Percentiles rank a stretch among this genome's conserved stretches.
phyloP scores from a whole-genome alignment of 2,329 filamentous ascomycete species.

The Colletotrichum higginsianum region DNA sequence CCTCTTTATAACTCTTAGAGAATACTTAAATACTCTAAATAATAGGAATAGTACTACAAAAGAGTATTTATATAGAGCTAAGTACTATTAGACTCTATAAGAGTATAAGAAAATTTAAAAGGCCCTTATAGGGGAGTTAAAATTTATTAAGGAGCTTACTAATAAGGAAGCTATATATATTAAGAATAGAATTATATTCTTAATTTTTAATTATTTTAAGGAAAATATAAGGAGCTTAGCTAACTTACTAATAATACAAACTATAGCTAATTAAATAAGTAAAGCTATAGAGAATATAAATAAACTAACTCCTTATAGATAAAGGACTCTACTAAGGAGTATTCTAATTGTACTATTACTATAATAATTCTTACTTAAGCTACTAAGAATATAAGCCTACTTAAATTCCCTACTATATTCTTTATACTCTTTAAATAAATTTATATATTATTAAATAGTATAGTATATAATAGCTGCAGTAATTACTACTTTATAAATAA shows the following conservation, averaged over 20 bases:
- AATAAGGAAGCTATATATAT: not conserved
- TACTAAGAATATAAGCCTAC: not conserved
- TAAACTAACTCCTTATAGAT: no score
- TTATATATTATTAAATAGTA: not conserved
- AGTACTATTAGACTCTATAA: not conserved
- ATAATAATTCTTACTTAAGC: not conserved
- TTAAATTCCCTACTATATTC: not conserved
- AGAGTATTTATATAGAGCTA: not conserved
- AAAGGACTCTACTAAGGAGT: no score
- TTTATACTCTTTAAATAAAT: not conserved
- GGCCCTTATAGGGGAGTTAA: not conserved
- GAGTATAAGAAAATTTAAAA: not conserved
- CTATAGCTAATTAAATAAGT: no score
- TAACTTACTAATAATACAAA: no score
- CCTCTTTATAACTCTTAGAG: no score
- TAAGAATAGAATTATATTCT: not conserved
- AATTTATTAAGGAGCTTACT: not conserved
- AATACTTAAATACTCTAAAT: no score
- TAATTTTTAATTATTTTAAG: no score
- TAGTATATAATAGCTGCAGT: not conserved
- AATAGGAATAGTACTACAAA: not conserved
- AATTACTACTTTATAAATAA: not conserved
- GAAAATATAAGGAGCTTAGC: no score
- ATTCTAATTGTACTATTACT: no score
- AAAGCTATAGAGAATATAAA: no score